Evolutionary conservation across 2,329 filamentous ascomycete species (phyloP).

Genomic region (Raffaelea ambrosiae): DNA sequence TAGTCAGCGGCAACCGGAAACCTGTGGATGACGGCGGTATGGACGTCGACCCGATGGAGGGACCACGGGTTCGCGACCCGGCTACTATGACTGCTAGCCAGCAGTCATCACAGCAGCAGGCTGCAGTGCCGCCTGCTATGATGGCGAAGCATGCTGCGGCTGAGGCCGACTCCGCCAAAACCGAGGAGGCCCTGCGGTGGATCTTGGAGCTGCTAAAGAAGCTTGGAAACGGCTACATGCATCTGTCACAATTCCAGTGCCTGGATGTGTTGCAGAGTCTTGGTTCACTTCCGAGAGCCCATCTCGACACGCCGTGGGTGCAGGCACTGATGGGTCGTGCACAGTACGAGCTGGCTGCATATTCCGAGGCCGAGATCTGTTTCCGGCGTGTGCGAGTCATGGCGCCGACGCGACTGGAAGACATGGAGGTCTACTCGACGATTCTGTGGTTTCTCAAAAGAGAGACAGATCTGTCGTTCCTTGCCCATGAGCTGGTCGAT

Average conservation of each 20-base stretch:
- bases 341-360: slow-evolving; percentile 82
- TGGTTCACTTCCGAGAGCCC: slow-evolving; percentile 58
- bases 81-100: not conserved
- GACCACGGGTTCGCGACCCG: slow-evolving; percentile 14
- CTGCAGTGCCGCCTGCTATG: slow-evolving; percentile 3
- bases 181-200: slow-evolving; percentile 68
- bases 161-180: slow-evolving; percentile 50
- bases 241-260: slow-evolving; percentile 71
- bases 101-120: slow-evolving; percentile 4
- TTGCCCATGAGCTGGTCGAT: slow-evolving; percentile 85
- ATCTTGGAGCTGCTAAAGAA: slow-evolving; percentile 75
- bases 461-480: slow-evolving; percentile 82
- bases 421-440: slow-evolving; percentile 98
- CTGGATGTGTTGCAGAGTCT: slow-evolving; percentile 69
- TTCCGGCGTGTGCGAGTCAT: slow-evolving; percentile 73
- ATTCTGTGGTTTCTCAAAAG: slow-evolving; percentile 97
- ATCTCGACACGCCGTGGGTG: slow-evolving; percentile 90
- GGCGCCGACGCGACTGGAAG: slow-evolving; percentile 74
- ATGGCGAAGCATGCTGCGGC: slow-evolving; percentile 21
- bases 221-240: slow-evolving; percentile 71
- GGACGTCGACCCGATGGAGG: slow-evolving; percentile 62
- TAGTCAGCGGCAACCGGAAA: slow-evolving; percentile 86
- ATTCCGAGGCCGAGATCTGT: slow-evolving; percentile 76
- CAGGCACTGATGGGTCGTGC: slow-evolving; percentile 84
- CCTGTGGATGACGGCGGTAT: slow-evolving; percentile 56